Evolutionary conservation across 2,329 filamentous ascomycete species (phyloP).

Genomic region (Didymella arachidicola): DNA sequence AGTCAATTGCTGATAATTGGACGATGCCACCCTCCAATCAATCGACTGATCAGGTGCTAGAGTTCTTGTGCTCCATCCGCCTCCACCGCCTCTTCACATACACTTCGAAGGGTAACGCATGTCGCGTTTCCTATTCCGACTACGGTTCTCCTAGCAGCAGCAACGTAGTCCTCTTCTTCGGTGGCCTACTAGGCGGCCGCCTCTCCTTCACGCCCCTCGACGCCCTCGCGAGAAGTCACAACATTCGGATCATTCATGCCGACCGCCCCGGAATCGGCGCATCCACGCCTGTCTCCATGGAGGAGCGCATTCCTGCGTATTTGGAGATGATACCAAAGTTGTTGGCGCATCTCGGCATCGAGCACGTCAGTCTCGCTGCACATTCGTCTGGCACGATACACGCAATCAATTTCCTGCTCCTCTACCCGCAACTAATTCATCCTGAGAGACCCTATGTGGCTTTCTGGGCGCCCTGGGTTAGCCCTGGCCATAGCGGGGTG

Average conservation of each 20-base stretch:
- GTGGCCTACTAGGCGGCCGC: slow-evolving; percentile 29
- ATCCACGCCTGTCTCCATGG: slow-evolving; percentile 22
- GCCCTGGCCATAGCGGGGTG: slow-evolving; percentile 29
- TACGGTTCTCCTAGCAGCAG: slow-evolving; percentile 30
- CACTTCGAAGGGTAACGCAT: neutral
- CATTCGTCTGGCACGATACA: slow-evolving; percentile 37
- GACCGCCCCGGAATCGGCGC: slow-evolving; percentile 35
- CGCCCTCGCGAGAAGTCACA: slow-evolving; percentile 24
- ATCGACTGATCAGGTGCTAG: neutral
- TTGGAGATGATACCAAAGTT: slow-evolving; percentile 29
- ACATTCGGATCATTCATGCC: slow-evolving; percentile 32
- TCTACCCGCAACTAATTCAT: slow-evolving; percentile 30
- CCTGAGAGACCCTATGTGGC: slow-evolving; percentile 28
- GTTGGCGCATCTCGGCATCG: slow-evolving; percentile 30
- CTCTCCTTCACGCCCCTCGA: slow-evolving; percentile 30
- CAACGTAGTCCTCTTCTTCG: slow-evolving; percentile 35
- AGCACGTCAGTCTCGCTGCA: slow-evolving; percentile 28
- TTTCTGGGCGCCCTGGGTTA: slow-evolving; percentile 39
- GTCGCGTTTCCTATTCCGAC: slow-evolving; percentile 20
- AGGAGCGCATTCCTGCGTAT: slow-evolving; percentile 26
- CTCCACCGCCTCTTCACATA: slow-evolving; percentile 16
- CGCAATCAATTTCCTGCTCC: slow-evolving; percentile 29
- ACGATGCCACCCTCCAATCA: neutral
- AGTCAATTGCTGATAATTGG: neutral
- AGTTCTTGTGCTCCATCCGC: slow-evolving; percentile 22